phyloP scores from a whole-genome alignment of 495 filamentous ascomycete genomes.

The Beverwykella pulmonaria region DNA sequence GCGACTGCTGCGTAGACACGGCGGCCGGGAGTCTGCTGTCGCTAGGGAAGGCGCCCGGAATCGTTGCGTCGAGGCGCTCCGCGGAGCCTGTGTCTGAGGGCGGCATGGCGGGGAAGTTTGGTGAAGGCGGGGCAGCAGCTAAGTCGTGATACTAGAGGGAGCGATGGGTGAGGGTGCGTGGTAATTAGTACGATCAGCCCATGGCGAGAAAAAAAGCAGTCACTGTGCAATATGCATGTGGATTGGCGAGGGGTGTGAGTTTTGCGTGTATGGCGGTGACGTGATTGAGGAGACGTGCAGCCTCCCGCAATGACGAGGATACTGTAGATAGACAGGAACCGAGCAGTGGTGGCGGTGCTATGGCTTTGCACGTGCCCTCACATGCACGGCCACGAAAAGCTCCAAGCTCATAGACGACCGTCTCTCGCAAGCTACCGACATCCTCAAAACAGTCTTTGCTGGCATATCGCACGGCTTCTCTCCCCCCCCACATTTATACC shows the following conservation, averaged over 20 bases:
- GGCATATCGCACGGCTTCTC: too few species aligned
- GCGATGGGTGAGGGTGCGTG: neutral
- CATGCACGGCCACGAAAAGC: neutral
- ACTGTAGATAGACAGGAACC: neutral
- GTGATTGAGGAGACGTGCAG: neutral
- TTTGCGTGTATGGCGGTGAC: neutral
- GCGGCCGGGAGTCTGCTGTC: neutral
- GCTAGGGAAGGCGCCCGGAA: constrained; percentile 47
- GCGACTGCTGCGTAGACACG: constrained; percentile 46
- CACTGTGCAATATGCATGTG: neutral
- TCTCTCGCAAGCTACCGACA: too few species aligned
- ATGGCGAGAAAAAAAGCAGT: neutral
- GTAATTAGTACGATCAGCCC: neutral
- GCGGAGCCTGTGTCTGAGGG: constrained; percentile 20
- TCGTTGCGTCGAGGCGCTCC: constrained; percentile 39
- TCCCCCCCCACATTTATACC: neutral
- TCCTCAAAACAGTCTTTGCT: too few species aligned
- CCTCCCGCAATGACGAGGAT: neutral
- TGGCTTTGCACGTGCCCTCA: neutral
- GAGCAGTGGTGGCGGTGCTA: neutral
- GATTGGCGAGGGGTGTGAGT: neutral
- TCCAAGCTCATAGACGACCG: neutral
- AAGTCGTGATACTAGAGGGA: neutral
- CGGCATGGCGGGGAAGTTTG: constrained; percentile 23
- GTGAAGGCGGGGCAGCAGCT: neutral